These are phyloP conservation scores for Umbelopsis sp. DNA, from an alignment of 192 early-diverging fungal genomes.

Conservation along the genomic window DNA sequence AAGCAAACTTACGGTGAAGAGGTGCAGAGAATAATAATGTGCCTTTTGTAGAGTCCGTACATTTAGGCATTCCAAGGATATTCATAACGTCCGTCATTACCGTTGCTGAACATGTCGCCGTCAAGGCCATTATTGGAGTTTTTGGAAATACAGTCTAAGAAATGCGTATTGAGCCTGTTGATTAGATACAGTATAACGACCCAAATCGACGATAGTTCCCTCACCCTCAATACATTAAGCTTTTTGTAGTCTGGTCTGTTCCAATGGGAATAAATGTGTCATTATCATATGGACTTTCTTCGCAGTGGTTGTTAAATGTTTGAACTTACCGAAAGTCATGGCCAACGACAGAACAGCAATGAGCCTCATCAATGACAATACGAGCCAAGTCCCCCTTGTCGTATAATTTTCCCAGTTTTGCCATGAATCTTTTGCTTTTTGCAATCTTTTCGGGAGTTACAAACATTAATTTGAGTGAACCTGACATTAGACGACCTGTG, in stretches of 20 bases:
- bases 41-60: slow-evolving; percentile 32
- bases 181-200: no score
- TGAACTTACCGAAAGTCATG: slow-evolving; percentile 83
- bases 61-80: slow-evolving; percentile 50
- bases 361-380: slow-evolving; percentile 96
- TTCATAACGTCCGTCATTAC: slow-evolving; percentile 52
- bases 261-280: background rate
- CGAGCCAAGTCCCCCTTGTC: slow-evolving; percentile 64
- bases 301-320: background rate
- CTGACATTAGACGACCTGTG: slow-evolving; percentile 51
- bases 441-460: slow-evolving; percentile 91
- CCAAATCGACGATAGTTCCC: background rate
- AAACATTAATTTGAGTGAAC: slow-evolving; percentile 71
- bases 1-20: slow-evolving; percentile 4
- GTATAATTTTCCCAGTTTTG: slow-evolving; percentile 53
- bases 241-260: slow-evolving; percentile 37
- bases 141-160: slow-evolving; percentile 52
- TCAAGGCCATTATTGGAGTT: slow-evolving; percentile 74
- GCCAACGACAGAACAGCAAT: slow-evolving; percentile 94
- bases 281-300: background rate
- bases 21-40: slow-evolving; percentile 55
- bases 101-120: slow-evolving; percentile 69
- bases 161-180: background rate
- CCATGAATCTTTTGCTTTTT: slow-evolving; percentile 65
- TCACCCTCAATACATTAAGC: slow-evolving; percentile 30